Conservation (phyloP, 2,329 filamentous ascomycete species). For the Fusarium beomiforme region DNA sequence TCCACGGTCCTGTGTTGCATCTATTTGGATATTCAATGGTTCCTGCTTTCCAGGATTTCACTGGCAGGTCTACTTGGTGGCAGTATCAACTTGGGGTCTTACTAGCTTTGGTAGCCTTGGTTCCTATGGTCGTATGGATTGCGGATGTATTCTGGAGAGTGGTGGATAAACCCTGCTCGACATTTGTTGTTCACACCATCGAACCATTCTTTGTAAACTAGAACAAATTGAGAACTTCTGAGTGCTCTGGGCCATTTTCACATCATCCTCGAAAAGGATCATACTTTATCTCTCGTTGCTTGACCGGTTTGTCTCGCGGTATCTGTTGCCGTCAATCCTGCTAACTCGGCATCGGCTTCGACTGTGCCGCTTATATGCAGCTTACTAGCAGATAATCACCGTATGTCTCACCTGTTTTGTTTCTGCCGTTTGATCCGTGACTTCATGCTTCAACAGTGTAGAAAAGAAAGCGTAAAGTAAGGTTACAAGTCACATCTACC, state of each 20-base stretch:
- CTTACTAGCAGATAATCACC: not conserved
- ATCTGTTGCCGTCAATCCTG: no score
- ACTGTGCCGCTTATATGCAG: not conserved
- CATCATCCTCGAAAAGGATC: no score
- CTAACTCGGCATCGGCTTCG: not conserved
- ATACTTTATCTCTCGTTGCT: no score
- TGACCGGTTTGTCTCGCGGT: no score
- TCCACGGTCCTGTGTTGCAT: not conserved
- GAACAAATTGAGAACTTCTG: not conserved
- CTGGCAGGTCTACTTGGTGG: not conserved
- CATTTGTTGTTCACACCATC: not conserved
- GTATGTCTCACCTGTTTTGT: not conserved
- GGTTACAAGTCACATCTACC: not conserved
- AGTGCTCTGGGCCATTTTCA: rapidly evolving
- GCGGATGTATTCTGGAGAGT: not conserved
- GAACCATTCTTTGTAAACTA: not conserved
- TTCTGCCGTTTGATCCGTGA: not conserved
- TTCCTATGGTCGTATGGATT: not conserved
- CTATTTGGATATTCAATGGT: not conserved
- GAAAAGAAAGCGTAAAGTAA: not conserved
- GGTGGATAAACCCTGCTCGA: not conserved
- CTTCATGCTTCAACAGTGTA: no score
- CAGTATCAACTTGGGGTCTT: not conserved
- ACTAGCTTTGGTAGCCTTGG: not conserved
- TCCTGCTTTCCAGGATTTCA: not conserved